phyloP scores from a whole-genome alignment of 2,329 filamentous ascomycete species.

The Penicillium sp. region DNA sequence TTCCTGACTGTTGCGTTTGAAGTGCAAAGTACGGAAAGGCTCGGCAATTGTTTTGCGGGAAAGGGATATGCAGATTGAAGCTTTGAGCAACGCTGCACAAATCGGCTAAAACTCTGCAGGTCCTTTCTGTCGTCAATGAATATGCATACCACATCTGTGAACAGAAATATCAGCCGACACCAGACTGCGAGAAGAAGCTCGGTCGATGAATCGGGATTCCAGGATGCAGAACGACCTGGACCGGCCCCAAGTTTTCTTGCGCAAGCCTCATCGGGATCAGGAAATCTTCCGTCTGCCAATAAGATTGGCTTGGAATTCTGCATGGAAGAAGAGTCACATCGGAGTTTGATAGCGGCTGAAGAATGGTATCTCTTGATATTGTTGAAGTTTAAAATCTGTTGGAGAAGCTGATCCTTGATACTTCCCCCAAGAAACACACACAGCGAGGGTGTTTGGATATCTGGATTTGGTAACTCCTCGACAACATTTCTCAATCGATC shows the following conservation, averaged over 20 bases:
- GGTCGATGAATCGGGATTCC: neutral
- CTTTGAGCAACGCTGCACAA: neutral
- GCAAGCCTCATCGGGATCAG: neutral
- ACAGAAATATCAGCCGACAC: slow-evolving; percentile 18
- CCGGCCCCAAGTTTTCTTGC: neutral
- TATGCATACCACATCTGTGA: slow-evolving; percentile 20
- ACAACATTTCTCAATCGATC: slow-evolving; percentile 3
- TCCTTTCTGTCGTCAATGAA: slow-evolving; percentile 11
- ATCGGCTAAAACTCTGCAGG: neutral
- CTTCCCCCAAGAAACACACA: slow-evolving; percentile 8
- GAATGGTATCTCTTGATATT: slow-evolving; percentile 10
- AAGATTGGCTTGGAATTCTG: neutral
- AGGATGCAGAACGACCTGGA: neutral
- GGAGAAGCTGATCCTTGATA: slow-evolving; percentile 5
- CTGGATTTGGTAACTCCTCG: neutral
- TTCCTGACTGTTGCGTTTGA: neutral
- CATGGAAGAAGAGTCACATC: neutral
- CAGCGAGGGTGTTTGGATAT: slow-evolving; percentile 7
- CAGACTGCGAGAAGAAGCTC: slow-evolving; percentile 4
- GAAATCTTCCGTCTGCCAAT: neutral
- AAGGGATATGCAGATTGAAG: neutral
- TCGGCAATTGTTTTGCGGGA: neutral
- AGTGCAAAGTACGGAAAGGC: neutral
- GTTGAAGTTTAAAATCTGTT: slow-evolving; percentile 8
- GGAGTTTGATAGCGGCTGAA: neutral